A percentile compares a stretch with the other conserved stretches of the same genome.
phyloP scores from a whole-genome alignment of 1,284 basidiomycete species.

The Vanrija pseudolonga region DNA sequence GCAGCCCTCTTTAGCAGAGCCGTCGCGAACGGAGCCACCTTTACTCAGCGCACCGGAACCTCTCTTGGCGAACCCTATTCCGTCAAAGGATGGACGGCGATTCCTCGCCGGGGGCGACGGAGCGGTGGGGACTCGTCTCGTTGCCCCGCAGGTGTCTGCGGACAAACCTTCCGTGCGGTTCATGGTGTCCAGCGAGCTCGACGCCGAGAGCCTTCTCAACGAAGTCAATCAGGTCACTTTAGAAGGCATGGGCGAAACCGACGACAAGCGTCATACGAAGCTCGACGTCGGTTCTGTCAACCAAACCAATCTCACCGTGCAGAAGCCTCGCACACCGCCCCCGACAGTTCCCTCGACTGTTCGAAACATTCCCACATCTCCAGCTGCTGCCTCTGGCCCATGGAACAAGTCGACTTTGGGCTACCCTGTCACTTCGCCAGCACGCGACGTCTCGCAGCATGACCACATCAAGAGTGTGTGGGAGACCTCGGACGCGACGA shows the following conservation, averaged over 20 bases:
- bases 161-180: slow-evolving; percentile 31
- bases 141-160: not conserved
- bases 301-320: not conserved
- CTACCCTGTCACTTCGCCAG: slow-evolving; percentile 12
- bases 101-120: too few relatives aligned
- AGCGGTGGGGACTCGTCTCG: too few relatives aligned
- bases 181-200: slow-evolving; percentile 49
- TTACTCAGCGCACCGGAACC: not conserved
- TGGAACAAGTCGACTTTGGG: slow-evolving; percentile 31
- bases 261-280: slow-evolving; percentile 17
- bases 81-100: not conserved
- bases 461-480: slow-evolving; percentile 42
- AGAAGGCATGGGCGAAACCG: slow-evolving; percentile 40
- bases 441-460: slow-evolving; percentile 19
- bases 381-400: slow-evolving; percentile 12
- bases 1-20: not conserved
- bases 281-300: slow-evolving; percentile 21
- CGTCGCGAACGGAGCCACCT: not conserved
- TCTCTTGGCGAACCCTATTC: not conserved
- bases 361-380: slow-evolving; percentile 20
- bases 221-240: slow-evolving; percentile 50
- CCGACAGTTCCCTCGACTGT: slow-evolving; percentile 9
- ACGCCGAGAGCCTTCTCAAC: slow-evolving; percentile 46
- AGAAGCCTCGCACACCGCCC: slow-evolving; percentile 36
- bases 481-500: slow-evolving; percentile 18